phyloP scores from a whole-genome alignment of 371 early-diverging fungal genomes.

The Blakeslea trispora region DNA sequence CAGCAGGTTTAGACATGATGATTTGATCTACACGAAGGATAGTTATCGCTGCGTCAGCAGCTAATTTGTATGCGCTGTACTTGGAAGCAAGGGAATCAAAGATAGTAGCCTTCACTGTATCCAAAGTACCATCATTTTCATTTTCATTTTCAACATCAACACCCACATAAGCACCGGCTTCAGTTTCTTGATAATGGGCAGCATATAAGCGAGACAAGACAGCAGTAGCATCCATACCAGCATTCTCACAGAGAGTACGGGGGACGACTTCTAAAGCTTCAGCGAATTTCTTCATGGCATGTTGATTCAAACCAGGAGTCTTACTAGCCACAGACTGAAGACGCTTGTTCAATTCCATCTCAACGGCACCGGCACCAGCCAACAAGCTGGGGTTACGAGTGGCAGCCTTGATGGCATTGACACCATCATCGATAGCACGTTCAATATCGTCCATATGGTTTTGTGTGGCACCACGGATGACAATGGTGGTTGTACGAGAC shows the following conservation, averaged over 20 bases:
- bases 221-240: constrained; percentile 95
- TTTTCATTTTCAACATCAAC: constrained; percentile 86
- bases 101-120: constrained; percentile 78
- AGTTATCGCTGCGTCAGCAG: constrained; percentile 93
- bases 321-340: constrained; percentile 74
- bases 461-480: constrained; percentile 97
- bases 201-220: constrained; percentile 92
- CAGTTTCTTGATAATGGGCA: constrained; percentile 82
- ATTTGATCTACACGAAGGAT: constrained; percentile 97
- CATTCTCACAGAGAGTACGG: constrained; percentile 94
- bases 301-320: constrained; percentile 95
- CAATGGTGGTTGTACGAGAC: constrained; percentile 92
- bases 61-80: constrained; percentile 85
- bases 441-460: constrained; percentile 98
- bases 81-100: constrained; percentile 84
- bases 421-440: constrained; percentile 98
- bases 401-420: constrained; percentile 95
- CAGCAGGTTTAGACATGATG: constrained; percentile 98
- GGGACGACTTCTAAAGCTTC: constrained; percentile 96
- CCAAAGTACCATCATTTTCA: constrained; percentile 74
- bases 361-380: constrained; percentile 95
- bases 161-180: constrained; percentile 55
- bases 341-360: constrained; percentile 89
- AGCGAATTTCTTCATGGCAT: constrained; percentile 95
- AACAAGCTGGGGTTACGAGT: constrained; percentile 87